Evolutionary conservation across 139 green algal species (phyloP), one percentile per base, ranked within the genome.

Genomic region (Coelastrella sp.): DNA sequence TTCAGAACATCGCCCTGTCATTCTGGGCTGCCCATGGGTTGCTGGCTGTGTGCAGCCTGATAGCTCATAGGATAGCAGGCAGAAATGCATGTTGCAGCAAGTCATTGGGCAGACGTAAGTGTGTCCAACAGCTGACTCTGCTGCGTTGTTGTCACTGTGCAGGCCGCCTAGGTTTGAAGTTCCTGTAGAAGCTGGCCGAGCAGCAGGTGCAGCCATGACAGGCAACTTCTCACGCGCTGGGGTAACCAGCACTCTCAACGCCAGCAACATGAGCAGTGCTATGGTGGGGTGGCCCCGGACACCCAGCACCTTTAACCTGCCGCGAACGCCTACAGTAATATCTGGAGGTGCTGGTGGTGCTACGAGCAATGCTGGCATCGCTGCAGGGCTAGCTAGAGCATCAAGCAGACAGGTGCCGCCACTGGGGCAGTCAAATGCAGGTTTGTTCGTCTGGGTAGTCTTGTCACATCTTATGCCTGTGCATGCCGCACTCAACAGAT

Each of bases 251-350:
- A 87, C 82, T 4, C 56, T 88, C n/a, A 80, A 80, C 22, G 83
- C 68, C 83, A 88, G 83, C 83, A 88, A 57, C 83, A 68, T 88
- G 68, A 64, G 73, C 22, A 87, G 4, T n/a, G 58, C 8, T 23
- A 87, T 64, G 64, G 3, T 88, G 16, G 47, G 77, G 77, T 54
- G 83, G 83, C 83, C 83, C n/a, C 68, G 68, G 66, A 88, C 83
- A 22, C 83, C 83, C 56, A 80, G 68, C 54, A 80, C 83, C 54
- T 58, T 71, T 14, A 88, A 88, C 68, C 54, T 88, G 83, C 83
- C 83, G 14, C 83, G 83, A 54, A 66, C 66, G 5, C 19, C 83
- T 5, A 88, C 68, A 4, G 4, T 66, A 20, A 68, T 17, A 22
- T 61, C 65, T 78, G 82, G 64, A 2, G 82, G 82, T 8, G 54